Evolutionary conservation across 2,329 filamentous ascomycete genomes (phyloP), one percentile per base, ranked within the genome.

Genomic region (Paradendryphiella salina): DNA sequence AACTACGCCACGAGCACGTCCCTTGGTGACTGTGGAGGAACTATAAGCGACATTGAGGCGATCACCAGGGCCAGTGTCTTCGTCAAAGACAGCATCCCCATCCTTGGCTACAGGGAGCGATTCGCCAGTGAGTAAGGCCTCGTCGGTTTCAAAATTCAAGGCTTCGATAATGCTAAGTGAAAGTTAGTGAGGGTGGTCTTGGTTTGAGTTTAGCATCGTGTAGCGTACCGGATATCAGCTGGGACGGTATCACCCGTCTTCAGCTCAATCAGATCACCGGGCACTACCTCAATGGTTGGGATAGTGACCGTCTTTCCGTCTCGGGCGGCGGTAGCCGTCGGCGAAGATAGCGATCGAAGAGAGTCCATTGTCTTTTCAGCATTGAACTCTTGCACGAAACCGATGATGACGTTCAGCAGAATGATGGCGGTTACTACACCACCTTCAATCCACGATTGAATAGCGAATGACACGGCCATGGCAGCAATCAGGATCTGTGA

Each of bases 81-180:
- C 63, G 3, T 70, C 65, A 9, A 85, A 85, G 17, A 73, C 73
- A 43, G 73, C 76, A 13, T 85, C 80, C 13, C 83, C 80, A 49
- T 82, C 77, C 69, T 89, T 89, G 71, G 56, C 80, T 49, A 87
- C 85, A 44, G 86, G 82, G 14, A 87, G 72, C 13, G 86, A 87
- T 72, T 89, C 86, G 60, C 86, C 87, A 3, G 86, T 89, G 21
- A 89, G 77, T 21, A 87, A 77, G 9, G 86, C 85, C 68, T 89
- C 86, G 51, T 93, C 88, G 47, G 85, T 87, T 44, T 88, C 88
- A 54, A 91, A 77, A 70, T 93, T 93, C 73, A 91, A 83, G 48
- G 82, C 82, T 54, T 86, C 81, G 50, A 85, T 70, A 1, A 82
- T 69, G 18, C 48, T 46, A 5, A 11, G 4, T 15, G n/a, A 3